Evolutionary conservation across 2,329 filamentous ascomycete genomes (phyloP).

Genomic region (Ophiostoma tasmaniense): DNA sequence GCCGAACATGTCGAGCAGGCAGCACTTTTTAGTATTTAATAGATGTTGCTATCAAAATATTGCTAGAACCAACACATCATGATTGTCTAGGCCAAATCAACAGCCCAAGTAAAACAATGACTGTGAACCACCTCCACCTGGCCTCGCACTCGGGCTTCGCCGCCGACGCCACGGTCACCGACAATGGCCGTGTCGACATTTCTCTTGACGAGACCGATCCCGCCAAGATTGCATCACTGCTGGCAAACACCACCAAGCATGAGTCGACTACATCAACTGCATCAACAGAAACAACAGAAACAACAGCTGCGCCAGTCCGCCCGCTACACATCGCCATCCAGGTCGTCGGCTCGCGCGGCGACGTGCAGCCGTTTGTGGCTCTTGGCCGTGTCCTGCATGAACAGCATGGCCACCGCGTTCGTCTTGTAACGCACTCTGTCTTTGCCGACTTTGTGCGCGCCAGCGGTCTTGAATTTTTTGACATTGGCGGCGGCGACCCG

Average conservation of each 20-base stretch:
- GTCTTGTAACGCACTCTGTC: constrained; percentile 62
- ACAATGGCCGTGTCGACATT: constrained; percentile 71
- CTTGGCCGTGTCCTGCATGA: constrained; percentile 57
- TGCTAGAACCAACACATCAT: no score
- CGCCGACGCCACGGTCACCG: constrained; percentile 51
- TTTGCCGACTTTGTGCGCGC: constrained; percentile 62
- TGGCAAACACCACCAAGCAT: constrained; percentile 27
- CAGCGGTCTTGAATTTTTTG: constrained; percentile 64
- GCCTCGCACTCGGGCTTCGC: constrained; percentile 51
- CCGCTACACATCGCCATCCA: constrained; percentile 63
- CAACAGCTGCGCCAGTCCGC: not conserved
- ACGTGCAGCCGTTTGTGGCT: constrained; percentile 68
- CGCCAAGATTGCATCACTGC: constrained; percentile 54
- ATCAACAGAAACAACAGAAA: constrained; percentile 37
- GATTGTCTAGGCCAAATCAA: no score
- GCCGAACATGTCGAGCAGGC: not conserved
- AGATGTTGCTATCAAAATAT: not conserved
- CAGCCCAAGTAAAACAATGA: constrained; percentile 2
- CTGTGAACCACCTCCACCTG: constrained; percentile 46
- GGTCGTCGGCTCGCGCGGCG: constrained; percentile 64
- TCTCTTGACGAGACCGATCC: constrained; percentile 63
- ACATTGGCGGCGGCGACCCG: constrained; percentile 62
- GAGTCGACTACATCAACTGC: not conserved
- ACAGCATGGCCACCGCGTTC: constrained; percentile 60
- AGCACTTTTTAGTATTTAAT: not conserved